Evolutionary conservation across 345 rosid genomes (phyloP), one percentile per base, ranked within the genome.

Genomic region (Boechera retrofracta): DNA sequence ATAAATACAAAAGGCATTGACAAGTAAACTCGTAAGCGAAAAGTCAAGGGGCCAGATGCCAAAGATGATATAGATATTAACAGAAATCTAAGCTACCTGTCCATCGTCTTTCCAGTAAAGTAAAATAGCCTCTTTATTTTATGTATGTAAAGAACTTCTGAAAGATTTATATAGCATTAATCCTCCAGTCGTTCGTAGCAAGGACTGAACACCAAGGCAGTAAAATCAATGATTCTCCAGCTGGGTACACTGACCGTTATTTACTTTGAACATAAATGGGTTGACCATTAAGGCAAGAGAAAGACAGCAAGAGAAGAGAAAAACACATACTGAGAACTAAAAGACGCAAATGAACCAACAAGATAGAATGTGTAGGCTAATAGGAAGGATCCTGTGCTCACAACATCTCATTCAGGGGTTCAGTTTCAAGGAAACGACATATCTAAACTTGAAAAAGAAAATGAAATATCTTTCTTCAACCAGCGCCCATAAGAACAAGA

Each of bases 21-120:
- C 21, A 58, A 57, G 11, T 4, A 69, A 79, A 56, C 44, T 15
- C 9, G 10, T 66, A 72, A 56, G 48, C 49, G 5, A 62, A 15
- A 47, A 15, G 31, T 39, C 1, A 56, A 48, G 55, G 55, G 11
- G 35, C 42, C 16, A 10, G 3, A 75, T 47, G 69, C 56, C 26
- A 41, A 12, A 11, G 49, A 36, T 44, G 6, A 44, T 44, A 11
- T 44, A 13, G 7, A 44, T 44, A 44, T 44, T 12, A 44, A 44
- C 0, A 10, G 39, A 72, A 77, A 24, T 6, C 24, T 16, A 67
- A 72, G 79, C 75, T 59, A 92, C 99, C 98, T 92, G 70, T 95
- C 99, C 99, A 95, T 95, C 42, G 29, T 87, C 61, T 75, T 81
- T 75, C 86, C 5, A 53, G 64, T 80, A 81, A 79, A 51, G 80